phyloP scores from a whole-genome alignment of 1,139 yeast species.

The Lodderomyces metapsilosis region DNA sequence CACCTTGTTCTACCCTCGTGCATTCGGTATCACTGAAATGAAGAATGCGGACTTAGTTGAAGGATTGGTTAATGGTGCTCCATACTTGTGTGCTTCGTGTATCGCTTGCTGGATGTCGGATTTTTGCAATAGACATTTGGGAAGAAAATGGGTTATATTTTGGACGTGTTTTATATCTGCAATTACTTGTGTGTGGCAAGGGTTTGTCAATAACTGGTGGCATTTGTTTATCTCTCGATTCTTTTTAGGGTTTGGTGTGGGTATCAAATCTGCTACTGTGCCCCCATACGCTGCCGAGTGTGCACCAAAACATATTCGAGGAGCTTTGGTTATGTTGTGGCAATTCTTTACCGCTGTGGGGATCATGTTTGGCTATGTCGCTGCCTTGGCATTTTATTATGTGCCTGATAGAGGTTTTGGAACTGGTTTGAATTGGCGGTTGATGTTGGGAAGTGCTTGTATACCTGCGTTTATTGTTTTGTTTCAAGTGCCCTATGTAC shows the following conservation, averaged over 20 bases:
- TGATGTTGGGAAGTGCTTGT: constrained; percentile 77
- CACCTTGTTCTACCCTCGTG: constrained; percentile 60
- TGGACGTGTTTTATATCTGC: constrained; percentile 65
- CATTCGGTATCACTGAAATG: constrained; percentile 41
- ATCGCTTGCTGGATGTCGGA: constrained; percentile 77
- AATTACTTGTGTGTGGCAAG: constrained; percentile 74
- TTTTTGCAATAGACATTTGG: constrained; percentile 58
- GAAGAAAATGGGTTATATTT: constrained; percentile 76
- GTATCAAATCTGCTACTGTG: constrained; percentile 77
- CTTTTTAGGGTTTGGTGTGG: constrained; percentile 73
- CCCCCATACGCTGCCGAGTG: constrained; percentile 84
- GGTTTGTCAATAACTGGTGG: constrained; percentile 69
- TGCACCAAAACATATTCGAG: constrained; percentile 73
- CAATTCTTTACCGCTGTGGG: constrained; percentile 88
- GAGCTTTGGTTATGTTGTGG: constrained; percentile 85
- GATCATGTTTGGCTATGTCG: constrained; percentile 76
- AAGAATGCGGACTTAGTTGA: constrained; percentile 63
- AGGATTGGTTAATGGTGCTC: constrained; percentile 79
- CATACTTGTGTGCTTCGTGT: constrained; percentile 71
- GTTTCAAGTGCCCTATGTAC: constrained; percentile 65
- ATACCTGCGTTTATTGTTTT: constrained; percentile 71
- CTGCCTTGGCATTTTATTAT: constrained; percentile 56
- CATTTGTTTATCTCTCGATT: constrained; percentile 74
- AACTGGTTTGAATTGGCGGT: constrained; percentile 66
- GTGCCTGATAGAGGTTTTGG: constrained; percentile 39